Percentiles rank a stretch among this genome's conserved stretches.
Conservation (phyloP, 2,329 filamentous ascomycete genomes). For the Aspergillus sp. region DNA sequence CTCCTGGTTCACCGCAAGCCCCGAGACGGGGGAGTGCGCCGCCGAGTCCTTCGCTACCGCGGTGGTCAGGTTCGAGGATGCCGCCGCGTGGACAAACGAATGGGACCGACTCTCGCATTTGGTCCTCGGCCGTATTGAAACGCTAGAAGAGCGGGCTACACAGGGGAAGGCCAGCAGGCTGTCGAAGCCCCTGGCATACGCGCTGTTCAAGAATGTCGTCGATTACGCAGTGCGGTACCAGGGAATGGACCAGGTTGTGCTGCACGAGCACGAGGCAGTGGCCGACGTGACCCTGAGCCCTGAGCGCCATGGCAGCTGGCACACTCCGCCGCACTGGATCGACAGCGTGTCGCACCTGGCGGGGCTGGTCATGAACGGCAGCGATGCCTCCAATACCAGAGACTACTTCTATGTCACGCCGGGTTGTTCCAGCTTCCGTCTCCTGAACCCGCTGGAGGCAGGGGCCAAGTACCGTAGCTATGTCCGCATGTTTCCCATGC, state of each 20-base stretch:
- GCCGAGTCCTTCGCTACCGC: slow-evolving; percentile 1
- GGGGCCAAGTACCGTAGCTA: slow-evolving; percentile 31
- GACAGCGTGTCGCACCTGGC: slow-evolving; percentile 39
- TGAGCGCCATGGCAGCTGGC: slow-evolving; percentile 26
- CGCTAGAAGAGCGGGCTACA: neutral
- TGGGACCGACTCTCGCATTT: slow-evolving; percentile 6
- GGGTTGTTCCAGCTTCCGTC: slow-evolving; percentile 28
- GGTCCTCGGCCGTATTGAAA: slow-evolving; percentile 1
- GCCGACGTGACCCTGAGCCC: neutral
- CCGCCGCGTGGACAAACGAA: neutral
- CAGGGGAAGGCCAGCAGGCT: neutral
- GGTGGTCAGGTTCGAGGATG: neutral
- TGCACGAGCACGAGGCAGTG: slow-evolving; percentile 6
- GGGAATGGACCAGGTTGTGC: slow-evolving; percentile 3
- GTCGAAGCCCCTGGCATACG: slow-evolving; percentile 1
- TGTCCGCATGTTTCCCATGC: slow-evolving; percentile 32
- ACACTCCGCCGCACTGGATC: slow-evolving; percentile 36
- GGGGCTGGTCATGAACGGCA: slow-evolving; percentile 36
- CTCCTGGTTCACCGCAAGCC: slow-evolving; percentile 2
- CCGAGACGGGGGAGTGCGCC: neutral
- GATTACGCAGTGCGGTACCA: slow-evolving; percentile 5
- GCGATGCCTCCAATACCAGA: slow-evolving; percentile 24
- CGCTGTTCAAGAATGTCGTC: slow-evolving; percentile 8
- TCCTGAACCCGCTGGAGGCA: slow-evolving; percentile 25
- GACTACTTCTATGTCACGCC: slow-evolving; percentile 37